phyloP scores from a whole-genome alignment of 2,329 filamentous ascomycete species.

The Tolypocladium nubicola region DNA sequence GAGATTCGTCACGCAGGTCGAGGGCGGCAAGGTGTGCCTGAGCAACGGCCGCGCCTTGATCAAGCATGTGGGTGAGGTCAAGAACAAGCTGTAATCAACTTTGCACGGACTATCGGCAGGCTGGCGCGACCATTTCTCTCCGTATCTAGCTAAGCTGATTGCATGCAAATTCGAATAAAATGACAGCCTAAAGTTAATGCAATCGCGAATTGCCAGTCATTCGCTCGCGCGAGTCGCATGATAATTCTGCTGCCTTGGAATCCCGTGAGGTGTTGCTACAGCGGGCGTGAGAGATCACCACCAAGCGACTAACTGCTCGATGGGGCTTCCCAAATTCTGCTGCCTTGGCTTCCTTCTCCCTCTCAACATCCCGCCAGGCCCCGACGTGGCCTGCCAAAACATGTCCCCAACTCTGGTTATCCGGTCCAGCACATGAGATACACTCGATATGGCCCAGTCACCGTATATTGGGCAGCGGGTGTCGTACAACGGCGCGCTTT shows the following conservation, averaged over 20 bases:
- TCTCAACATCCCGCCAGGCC: not conserved
- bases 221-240: not conserved
- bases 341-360: constrained; percentile 9
- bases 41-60: constrained; percentile 79
- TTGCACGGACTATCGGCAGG: no score
- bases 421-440: not conserved
- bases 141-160: not conserved
- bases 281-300: not conserved
- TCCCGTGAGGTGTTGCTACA: not conserved
- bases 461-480: constrained; percentile 60
- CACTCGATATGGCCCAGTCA: constrained; percentile 23
- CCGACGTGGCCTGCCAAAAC: not conserved
- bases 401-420: not conserved
- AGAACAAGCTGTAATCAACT: constrained; percentile 49
- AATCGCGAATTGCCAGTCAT: not conserved
- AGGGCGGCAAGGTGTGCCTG: constrained; percentile 73
- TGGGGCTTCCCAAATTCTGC: constrained; percentile 6
- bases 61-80: constrained; percentile 44
- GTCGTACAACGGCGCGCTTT: constrained; percentile 66
- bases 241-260: not conserved
- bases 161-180: not conserved
- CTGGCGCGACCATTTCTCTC: not conserved
- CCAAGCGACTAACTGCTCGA: not conserved
- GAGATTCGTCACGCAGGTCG: constrained; percentile 67
- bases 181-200: not conserved